Evolutionary conservation across 2,329 filamentous ascomycete genomes (phyloP).

Genomic region (Pleurostoma richardsiae): DNA sequence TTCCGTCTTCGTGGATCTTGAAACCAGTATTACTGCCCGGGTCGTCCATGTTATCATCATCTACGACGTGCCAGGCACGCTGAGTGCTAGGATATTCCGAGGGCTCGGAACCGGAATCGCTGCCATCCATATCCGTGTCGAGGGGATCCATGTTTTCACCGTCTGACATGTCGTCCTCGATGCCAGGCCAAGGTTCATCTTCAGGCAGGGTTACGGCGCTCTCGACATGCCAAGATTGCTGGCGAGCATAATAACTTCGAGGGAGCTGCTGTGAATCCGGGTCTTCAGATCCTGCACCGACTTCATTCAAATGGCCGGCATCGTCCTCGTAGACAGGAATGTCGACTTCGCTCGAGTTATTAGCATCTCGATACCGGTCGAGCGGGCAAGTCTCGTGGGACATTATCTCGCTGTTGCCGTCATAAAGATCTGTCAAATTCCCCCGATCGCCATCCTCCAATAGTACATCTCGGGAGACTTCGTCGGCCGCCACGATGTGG

Average conservation of each 20-base stretch:
- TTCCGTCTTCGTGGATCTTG: constrained; percentile 8
- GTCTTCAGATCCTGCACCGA: constrained; percentile 22
- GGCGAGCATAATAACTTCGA: constrained; percentile 19
- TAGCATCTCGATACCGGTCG: neutral
- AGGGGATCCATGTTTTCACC: constrained; percentile 46
- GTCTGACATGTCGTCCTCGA: constrained; percentile 45
- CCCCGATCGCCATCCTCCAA: constrained; percentile 15
- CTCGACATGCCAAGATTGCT: constrained; percentile 7
- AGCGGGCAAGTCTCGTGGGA: constrained; percentile 16
- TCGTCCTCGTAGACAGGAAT: constrained; percentile 21
- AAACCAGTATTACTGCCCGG: constrained; percentile 4
- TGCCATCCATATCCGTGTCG: constrained; percentile 23
- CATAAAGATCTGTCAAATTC: constrained; percentile 16
- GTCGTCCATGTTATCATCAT: constrained; percentile 4
- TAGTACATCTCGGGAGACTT: constrained; percentile 21
- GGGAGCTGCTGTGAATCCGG: constrained; percentile 9
- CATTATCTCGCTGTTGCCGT: constrained; percentile 24
- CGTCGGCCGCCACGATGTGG: constrained; percentile 6
- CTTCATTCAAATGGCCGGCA: constrained; percentile 13
- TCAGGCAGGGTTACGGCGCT: constrained; percentile 32
- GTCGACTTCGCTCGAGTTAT: constrained; percentile 18
- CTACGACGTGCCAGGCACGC: constrained; percentile 27
- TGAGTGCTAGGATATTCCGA: constrained; percentile 53
- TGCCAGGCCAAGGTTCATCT: constrained; percentile 53
- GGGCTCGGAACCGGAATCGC: constrained; percentile 43